These are phyloP conservation scores for Berkeleyomyces basicola DNA, from an alignment of 2,329 filamentous ascomycete species.

Conservation along the genomic window DNA sequence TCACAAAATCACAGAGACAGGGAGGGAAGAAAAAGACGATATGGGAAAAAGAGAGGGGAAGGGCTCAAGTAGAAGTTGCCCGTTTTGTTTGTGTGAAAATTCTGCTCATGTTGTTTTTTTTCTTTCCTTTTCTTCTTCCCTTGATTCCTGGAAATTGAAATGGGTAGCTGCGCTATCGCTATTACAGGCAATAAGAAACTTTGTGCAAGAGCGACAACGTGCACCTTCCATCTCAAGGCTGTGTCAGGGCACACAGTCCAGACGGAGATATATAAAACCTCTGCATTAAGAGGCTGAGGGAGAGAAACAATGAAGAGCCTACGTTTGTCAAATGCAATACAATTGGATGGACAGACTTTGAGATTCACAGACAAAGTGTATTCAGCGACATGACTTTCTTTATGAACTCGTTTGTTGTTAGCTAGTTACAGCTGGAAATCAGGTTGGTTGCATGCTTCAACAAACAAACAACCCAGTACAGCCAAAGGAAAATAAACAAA, in stretches of 20 bases:
- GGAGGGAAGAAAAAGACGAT: background rate
- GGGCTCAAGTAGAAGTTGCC: background rate
- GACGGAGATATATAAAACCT: background rate
- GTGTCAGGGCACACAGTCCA: background rate
- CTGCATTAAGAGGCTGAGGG: background rate
- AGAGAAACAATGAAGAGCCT: background rate
- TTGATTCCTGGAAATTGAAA: background rate
- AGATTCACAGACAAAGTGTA: too few relatives aligned
- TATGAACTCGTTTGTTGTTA: background rate
- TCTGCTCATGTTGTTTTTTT: background rate
- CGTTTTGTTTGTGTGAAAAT: conserved; percentile 1
- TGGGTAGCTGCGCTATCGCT: background rate
- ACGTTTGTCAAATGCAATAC: background rate
- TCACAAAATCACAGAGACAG: background rate
- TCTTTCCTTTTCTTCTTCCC: background rate
- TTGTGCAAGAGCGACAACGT: conserved; percentile 2
- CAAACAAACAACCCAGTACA: background rate
- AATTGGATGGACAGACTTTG: too few relatives aligned
- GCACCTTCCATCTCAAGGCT: background rate
- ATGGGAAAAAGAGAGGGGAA: background rate
- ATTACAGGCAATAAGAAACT: background rate
- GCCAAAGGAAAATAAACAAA: background rate
- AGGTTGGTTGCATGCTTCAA: background rate
- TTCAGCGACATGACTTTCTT: background rate
- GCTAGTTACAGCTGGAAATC: too few relatives aligned